Conservation (phyloP, 441 rosid genomes). For the Syzygium malaccense region DNA sequence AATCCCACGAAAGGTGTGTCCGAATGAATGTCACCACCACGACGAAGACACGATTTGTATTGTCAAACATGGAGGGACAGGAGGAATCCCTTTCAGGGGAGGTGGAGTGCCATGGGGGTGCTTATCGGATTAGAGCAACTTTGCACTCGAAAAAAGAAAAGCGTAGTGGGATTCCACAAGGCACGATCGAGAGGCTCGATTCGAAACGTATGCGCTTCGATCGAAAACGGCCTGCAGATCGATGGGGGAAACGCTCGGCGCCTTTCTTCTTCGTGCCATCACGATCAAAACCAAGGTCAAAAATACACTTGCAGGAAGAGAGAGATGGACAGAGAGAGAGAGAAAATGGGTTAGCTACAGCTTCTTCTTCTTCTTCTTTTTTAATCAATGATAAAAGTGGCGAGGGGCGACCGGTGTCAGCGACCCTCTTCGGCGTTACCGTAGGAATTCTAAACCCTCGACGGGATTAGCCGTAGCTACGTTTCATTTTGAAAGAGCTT, state of each 20-base stretch:
- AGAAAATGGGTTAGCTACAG: not conserved
- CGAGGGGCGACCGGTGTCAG: accelerated
- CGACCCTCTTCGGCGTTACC: not conserved
- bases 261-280: not conserved
- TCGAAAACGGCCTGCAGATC: not conserved
- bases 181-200: not conserved
- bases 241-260: not conserved
- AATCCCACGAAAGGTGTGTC: not conserved
- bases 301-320: not conserved
- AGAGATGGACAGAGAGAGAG: not conserved
- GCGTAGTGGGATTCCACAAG: not conserved
- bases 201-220: not conserved
- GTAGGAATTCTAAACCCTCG: not conserved
- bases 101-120: not conserved
- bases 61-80: not conserved
- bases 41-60: not conserved
- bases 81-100: not conserved
- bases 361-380: no score
- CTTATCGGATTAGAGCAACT: not conserved
- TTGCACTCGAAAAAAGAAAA: not conserved
- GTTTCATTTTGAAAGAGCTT: not conserved
- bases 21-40: not conserved
- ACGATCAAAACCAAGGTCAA: not conserved
- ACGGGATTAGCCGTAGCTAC: not conserved
- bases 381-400: no score